phyloP scores from a whole-genome alignment of 2,329 filamentous ascomycete species.

The Xylaria hypoxylon region DNA sequence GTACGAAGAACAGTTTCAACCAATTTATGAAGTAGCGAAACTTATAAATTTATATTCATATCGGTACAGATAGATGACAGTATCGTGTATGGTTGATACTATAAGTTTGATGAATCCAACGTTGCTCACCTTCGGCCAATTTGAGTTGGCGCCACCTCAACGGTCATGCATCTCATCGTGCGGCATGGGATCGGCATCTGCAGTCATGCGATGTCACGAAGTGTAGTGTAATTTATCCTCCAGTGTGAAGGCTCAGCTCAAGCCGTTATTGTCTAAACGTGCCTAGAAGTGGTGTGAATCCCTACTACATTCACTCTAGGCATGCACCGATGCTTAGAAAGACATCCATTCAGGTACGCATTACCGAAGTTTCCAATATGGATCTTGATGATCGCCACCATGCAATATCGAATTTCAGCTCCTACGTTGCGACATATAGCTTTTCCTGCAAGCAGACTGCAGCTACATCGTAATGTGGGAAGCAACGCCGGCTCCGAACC shows the following conservation, averaged over 20 bases:
- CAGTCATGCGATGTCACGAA: background rate
- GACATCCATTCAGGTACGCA: conserved; percentile 1
- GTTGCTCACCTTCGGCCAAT: background rate
- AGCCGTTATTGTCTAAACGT: background rate
- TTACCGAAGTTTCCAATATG: background rate
- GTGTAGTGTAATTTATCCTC: conserved; percentile 16
- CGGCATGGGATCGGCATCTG: background rate
- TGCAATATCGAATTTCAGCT: conserved; percentile 7
- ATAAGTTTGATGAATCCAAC: conserved; percentile 4
- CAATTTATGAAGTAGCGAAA: no score
- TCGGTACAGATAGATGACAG: background rate
- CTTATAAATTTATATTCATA: background rate
- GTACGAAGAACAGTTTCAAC: background rate
- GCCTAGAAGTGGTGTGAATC: no score
- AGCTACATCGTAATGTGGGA: conserved; percentile 2
- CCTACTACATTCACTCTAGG: background rate
- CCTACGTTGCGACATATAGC: conserved; percentile 7
- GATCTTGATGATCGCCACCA: conserved; percentile 7
- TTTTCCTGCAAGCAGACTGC: background rate
- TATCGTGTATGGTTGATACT: background rate
- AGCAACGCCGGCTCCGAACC: conserved; percentile 20
- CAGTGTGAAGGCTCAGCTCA: conserved; percentile 6
- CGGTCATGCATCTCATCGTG: conserved; percentile 9
- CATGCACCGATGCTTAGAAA: conserved; percentile 9
- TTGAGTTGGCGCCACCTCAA: conserved; percentile 5